Evolutionary conservation across 805 yeast genomes (phyloP), one percentile per base, ranked within the genome.

Genomic region (Schwanniomyces polymorphus): DNA sequence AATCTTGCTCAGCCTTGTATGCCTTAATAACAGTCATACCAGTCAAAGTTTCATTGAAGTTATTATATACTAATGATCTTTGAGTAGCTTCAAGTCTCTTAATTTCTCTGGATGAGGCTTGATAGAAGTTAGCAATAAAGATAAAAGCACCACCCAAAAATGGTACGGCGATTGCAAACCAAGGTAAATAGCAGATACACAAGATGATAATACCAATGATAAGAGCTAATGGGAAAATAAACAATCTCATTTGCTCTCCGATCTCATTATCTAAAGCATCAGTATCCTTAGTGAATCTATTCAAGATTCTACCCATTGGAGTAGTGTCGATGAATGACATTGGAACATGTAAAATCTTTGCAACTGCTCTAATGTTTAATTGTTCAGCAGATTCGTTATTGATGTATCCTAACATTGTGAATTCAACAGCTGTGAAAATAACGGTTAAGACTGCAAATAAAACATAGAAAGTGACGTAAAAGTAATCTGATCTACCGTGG

Each of bases 91-190:
- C 82, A 41, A 78, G 62, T 53, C 82, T 63, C 54, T 74, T 77
- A 54, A 78, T 64, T 55, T 76, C 81, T 49, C 79, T 61, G 1
- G 78, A 67, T 27, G 77, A 72, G 21, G 78, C 80, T 44, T 67
- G 60, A 72, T 84, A 67, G 59, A 76, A 61, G 65, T 69, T 68
- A n/a, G 76, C 58, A 43, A 69, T 57, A 42, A 65, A 64, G 17
- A 60, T 45, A 57, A 68, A 79, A 39, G 61, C 68, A 48, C 71
- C 55, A 37, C 64, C 68, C 50, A 82, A 70, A 59, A 70, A 68
- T n/a, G 86, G 84, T 23, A 81, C 71, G 8, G 82, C 73, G 51
- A 81, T 68, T 9, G 81, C 77, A 60, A 79, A 79, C 74, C 74
- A 81, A 5, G 84, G 84, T 50, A 79, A 65, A 56, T 73, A 80